phyloP scores from a whole-genome alignment of 1,284 basidiomycete species.

The Fomes fomentarius region DNA sequence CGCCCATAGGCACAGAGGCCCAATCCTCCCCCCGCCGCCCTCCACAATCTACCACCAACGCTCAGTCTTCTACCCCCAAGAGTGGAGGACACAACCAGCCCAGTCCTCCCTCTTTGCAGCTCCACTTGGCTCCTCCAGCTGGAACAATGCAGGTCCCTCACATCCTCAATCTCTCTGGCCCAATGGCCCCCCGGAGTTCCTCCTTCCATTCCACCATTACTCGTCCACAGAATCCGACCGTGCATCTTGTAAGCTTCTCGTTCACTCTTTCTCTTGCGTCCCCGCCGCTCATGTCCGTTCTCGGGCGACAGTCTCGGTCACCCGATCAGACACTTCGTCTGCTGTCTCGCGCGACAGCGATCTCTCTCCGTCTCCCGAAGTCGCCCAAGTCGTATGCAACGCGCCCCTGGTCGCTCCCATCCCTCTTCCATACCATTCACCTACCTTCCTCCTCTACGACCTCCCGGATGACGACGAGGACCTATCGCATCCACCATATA shows the following conservation, averaged over 20 bases:
- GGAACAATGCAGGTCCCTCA: slow-evolving; percentile 22
- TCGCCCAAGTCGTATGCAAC: slow-evolving; percentile 57
- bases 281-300: slow-evolving; percentile 2
- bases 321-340: slow-evolving; percentile 45
- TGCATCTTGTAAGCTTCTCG: slow-evolving; percentile 22
- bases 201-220: slow-evolving; percentile 27
- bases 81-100: slow-evolving; percentile 15
- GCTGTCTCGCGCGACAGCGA: slow-evolving; percentile 28
- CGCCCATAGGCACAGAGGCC: slow-evolving; percentile 4
- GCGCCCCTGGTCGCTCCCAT: slow-evolving; percentile 67
- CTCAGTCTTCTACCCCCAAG: slow-evolving; percentile 7
- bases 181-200: slow-evolving; percentile 25
- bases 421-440: slow-evolving; percentile 69
- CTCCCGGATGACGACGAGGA: slow-evolving; percentile 71
- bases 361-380: slow-evolving; percentile 31
- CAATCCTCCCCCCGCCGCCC: slow-evolving; percentile 9
- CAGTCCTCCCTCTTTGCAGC: slow-evolving; percentile 26
- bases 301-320: slow-evolving; percentile 37
- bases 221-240: slow-evolving; percentile 8
- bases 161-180: slow-evolving; percentile 20
- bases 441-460: slow-evolving; percentile 65
- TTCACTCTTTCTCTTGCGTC: slow-evolving; percentile 2
- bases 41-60: slow-evolving; percentile 3
- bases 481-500: slow-evolving; percentile 69
- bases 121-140: slow-evolving; percentile 19